A percentile compares a stretch with the other conserved stretches of the same genome.
phyloP scores from a whole-genome alignment of 2,329 filamentous ascomycete species.

The Phyllosticta citriasiana region DNA sequence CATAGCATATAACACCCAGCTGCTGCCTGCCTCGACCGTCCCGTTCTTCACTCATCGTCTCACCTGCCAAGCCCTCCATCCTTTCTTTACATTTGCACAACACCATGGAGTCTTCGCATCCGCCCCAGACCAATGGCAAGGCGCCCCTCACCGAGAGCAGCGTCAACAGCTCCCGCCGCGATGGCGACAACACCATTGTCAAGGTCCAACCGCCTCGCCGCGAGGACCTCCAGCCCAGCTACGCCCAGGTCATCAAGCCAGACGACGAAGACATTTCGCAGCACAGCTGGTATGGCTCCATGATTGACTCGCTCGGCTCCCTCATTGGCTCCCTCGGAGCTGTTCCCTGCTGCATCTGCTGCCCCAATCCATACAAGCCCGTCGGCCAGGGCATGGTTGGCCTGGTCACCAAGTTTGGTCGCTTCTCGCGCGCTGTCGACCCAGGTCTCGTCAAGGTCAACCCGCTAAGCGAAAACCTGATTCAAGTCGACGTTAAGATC shows the following conservation, averaged over 20 bases:
- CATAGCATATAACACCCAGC: neutral
- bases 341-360: slow-evolving; percentile 81
- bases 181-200: slow-evolving; percentile 27
- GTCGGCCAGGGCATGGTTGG: slow-evolving; percentile 91
- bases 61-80: neutral
- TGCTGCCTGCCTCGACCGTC: neutral
- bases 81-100: neutral
- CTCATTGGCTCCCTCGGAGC: slow-evolving; percentile 72
- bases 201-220: slow-evolving; percentile 68
- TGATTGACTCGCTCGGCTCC: slow-evolving; percentile 71
- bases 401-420: slow-evolving; percentile 88
- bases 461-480: slow-evolving; percentile 78
- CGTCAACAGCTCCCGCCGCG: slow-evolving; percentile 3
- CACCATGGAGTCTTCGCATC: neutral
- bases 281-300: slow-evolving; percentile 80
- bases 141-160: slow-evolving; percentile 3
- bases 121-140: slow-evolving; percentile 7
- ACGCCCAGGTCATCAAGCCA: slow-evolving; percentile 56
- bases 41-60: neutral
- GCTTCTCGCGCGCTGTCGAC: slow-evolving; percentile 91
- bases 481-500: slow-evolving; percentile 97
- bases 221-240: slow-evolving; percentile 77
- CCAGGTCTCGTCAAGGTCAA: slow-evolving; percentile 97
- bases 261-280: slow-evolving; percentile 56
- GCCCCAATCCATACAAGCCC: slow-evolving; percentile 91